Conservation (phyloP, 148 eudicot genomes). For the Fagopyrum homotropicum region DNA sequence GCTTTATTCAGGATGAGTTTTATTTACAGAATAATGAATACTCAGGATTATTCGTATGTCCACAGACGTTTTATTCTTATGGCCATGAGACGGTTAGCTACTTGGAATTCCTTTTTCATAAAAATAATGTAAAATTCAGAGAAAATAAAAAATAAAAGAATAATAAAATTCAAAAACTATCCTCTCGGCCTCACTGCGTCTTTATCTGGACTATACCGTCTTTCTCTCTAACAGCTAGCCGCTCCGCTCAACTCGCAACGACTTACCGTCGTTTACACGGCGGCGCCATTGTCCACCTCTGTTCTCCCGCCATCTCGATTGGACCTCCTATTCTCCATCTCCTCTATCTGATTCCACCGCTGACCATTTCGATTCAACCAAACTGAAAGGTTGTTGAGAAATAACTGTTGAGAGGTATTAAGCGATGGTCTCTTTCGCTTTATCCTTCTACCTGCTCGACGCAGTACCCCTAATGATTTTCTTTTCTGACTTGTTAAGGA, state of each 20-base stretch:
- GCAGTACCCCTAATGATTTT: not conserved
- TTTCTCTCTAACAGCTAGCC: conserved; percentile 13
- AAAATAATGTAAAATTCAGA: no score
- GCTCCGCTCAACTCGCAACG: conserved; percentile 44
- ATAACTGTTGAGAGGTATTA: not conserved
- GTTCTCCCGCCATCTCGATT: not conserved
- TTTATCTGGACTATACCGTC: conserved; percentile 12
- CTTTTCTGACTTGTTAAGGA: not conserved
- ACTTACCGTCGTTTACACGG: conserved; percentile 35
- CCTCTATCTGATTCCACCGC: not conserved
- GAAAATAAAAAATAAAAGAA: not conserved
- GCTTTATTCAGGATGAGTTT: no score
- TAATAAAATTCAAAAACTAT: no score
- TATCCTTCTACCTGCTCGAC: not conserved
- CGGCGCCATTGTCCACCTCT: conserved; percentile 19
- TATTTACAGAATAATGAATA: no score
- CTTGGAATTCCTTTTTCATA: no score
- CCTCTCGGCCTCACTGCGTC: conserved; percentile 6
- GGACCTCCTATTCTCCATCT: not conserved
- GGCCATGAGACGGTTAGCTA: no score
- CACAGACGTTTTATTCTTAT: no score
- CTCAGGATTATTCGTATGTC: no score
- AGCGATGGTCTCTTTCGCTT: not conserved
- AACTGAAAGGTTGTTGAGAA: not conserved
- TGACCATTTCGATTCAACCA: not conserved